Conservation (phyloP, 176 grass and related monocot species). For the Eleusine coracana region DNA sequence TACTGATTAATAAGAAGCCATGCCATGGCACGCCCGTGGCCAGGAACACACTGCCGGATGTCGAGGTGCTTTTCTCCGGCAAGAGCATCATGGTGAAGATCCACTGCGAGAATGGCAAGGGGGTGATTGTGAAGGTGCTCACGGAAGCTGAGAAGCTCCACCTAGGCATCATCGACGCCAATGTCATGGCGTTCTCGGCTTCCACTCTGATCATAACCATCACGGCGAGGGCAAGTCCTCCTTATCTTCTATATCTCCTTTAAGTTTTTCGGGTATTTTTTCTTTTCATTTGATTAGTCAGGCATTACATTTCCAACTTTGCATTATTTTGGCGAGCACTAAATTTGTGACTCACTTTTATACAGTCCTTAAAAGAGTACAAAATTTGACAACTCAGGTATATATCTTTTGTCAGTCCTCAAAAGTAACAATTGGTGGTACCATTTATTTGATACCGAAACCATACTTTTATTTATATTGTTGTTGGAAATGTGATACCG, state of each 20-base stretch:
- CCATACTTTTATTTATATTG: no score
- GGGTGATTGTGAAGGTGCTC: conserved; percentile 57
- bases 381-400: no score
- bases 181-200: conserved; percentile 53
- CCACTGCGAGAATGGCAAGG: conserved; percentile 50
- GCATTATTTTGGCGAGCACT: no score
- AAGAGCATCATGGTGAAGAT: conserved; percentile 64
- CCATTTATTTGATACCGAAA: no score
- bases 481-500: no score
- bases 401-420: no score
- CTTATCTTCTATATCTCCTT: no score
- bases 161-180: conserved; percentile 52
- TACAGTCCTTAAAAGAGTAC: no score
- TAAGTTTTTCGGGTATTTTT: not conserved
- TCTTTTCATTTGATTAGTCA: no score
- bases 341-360: no score
- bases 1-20: conserved; percentile 26
- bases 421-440: no score
- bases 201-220: conserved; percentile 60
- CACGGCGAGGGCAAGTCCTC: conserved; percentile 53
- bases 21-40: not conserved
- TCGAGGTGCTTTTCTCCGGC: conserved; percentile 50
- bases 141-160: conserved; percentile 55
- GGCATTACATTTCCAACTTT: no score
- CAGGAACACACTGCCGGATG: conserved; percentile 42